Evolutionary conservation across 1,284 basidiomycete species (phyloP).

Genomic region (Moesziomyces sp.): DNA sequence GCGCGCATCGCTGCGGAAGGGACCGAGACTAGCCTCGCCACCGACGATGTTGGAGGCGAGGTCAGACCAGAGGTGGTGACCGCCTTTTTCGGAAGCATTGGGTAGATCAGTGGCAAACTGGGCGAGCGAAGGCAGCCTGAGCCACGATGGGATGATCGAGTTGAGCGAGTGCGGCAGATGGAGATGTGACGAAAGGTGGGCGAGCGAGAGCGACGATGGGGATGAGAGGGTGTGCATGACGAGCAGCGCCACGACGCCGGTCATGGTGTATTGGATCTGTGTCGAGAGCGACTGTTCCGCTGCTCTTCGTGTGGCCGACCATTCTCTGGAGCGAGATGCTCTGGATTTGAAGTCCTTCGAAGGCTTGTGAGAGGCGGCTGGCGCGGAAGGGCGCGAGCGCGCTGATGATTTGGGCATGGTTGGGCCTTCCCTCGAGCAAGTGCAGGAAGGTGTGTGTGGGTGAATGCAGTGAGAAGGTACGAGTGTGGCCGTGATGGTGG

Average conservation of each 20-base stretch:
- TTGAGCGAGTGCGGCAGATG: constrained; percentile 51
- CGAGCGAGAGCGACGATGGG: constrained; percentile 54
- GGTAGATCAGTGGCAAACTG: constrained; percentile 55
- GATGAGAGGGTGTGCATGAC: constrained; percentile 58
- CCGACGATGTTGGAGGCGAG: constrained; percentile 21
- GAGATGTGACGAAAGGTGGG: constrained; percentile 51
- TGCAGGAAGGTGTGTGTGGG: background rate
- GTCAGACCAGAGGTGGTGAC: constrained; percentile 25
- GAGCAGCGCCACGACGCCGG: constrained; percentile 46
- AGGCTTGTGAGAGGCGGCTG: background rate
- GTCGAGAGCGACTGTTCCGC: constrained; percentile 33
- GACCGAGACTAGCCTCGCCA: constrained; percentile 37
- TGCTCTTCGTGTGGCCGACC: constrained; percentile 43
- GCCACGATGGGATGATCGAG: constrained; percentile 55
- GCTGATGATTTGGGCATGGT: constrained; percentile 26
- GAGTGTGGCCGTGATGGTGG: background rate
- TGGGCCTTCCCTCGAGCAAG: background rate
- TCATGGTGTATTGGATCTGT: constrained; percentile 51
- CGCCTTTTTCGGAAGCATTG: constrained; percentile 49
- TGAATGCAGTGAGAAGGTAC: background rate
- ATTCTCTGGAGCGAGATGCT: constrained; percentile 22
- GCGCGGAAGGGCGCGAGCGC: constrained; percentile 15
- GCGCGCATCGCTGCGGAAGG: constrained; percentile 57
- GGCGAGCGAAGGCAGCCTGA: constrained; percentile 46
- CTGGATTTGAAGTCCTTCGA: constrained; percentile 13